These are phyloP conservation scores for Mortierella sp. DNA, from an alignment of 371 early-diverging fungal genomes.

Conservation along the genomic window DNA sequence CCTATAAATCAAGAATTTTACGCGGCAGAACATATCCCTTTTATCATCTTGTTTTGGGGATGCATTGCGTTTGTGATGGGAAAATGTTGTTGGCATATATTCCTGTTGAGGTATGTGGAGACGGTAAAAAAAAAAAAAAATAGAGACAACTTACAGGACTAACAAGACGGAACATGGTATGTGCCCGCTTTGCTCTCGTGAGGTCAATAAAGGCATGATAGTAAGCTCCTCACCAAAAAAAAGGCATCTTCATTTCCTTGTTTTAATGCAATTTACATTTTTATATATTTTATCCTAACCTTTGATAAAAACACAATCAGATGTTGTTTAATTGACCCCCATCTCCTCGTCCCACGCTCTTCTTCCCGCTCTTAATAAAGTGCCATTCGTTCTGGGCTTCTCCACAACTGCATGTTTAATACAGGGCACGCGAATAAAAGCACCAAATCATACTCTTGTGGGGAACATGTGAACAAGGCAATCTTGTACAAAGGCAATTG, in stretches of 20 bases:
- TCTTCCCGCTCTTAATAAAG: conserved; percentile 3
- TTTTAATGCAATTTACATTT: too few relatives aligned
- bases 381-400: conserved; percentile 5
- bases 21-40: neutral
- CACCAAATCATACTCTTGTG: neutral
- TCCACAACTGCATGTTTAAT: neutral
- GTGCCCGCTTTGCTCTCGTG: neutral
- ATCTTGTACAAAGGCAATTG: too few relatives aligned
- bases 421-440: neutral
- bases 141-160: neutral
- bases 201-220: neutral
- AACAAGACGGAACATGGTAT: neutral
- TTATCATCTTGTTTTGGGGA: too few relatives aligned
- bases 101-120: neutral
- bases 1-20: neutral
- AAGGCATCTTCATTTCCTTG: too few relatives aligned
- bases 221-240: neutral
- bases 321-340: neutral
- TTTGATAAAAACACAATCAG: conserved; percentile 1
- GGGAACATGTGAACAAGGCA: conserved; percentile 1
- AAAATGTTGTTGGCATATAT: neutral
- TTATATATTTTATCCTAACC: too few relatives aligned
- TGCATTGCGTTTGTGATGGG: conserved; percentile 1
- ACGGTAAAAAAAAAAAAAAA: conserved; percentile 1
- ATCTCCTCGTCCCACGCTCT: neutral